These are phyloP conservation scores for Chrysosphaeria jannelii DNA, from an alignment of 2,329 filamentous ascomycete genomes.

Conservation along the genomic window DNA sequence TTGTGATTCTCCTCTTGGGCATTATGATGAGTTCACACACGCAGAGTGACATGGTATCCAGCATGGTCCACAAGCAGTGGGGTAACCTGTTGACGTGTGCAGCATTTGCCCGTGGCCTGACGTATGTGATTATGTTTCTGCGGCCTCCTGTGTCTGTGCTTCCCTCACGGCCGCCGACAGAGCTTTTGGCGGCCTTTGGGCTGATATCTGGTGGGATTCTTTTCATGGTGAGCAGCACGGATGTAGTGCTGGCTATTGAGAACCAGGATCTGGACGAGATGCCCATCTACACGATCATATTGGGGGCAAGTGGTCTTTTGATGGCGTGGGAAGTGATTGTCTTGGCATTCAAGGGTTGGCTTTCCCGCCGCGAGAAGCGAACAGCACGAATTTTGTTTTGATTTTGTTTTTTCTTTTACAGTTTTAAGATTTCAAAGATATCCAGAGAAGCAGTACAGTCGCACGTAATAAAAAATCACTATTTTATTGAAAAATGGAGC, in stretches of 20 bases:
- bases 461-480: not conserved
- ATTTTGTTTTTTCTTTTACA: no score
- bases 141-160: slow-evolving; percentile 53
- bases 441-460: slow-evolving; percentile 2
- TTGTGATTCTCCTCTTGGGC: slow-evolving; percentile 65
- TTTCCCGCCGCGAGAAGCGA: slow-evolving; percentile 18
- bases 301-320: slow-evolving; percentile 53
- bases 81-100: slow-evolving; percentile 59
- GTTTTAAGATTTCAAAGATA: slow-evolving; percentile 1
- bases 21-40: slow-evolving; percentile 92
- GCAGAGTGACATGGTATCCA: slow-evolving; percentile 53
- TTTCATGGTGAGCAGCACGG: slow-evolving; percentile 69
- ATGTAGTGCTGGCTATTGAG: slow-evolving; percentile 51
- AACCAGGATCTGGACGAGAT: slow-evolving; percentile 56
- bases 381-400: not conserved
- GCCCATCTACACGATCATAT: slow-evolving; percentile 72
- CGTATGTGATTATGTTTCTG: slow-evolving; percentile 54
- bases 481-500: not conserved
- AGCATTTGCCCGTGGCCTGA: slow-evolving; percentile 45
- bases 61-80: slow-evolving; percentile 88
- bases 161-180: slow-evolving; percentile 63
- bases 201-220: slow-evolving; percentile 65
- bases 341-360: slow-evolving; percentile 73
- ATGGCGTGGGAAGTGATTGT: slow-evolving; percentile 62
- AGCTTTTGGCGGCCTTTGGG: slow-evolving; percentile 66